Percentiles rank a stretch among this genome's conserved stretches.
phyloP scores from a whole-genome alignment of 2,329 filamentous ascomycete genomes.

The Lasiodiplodia hormozganensis region DNA sequence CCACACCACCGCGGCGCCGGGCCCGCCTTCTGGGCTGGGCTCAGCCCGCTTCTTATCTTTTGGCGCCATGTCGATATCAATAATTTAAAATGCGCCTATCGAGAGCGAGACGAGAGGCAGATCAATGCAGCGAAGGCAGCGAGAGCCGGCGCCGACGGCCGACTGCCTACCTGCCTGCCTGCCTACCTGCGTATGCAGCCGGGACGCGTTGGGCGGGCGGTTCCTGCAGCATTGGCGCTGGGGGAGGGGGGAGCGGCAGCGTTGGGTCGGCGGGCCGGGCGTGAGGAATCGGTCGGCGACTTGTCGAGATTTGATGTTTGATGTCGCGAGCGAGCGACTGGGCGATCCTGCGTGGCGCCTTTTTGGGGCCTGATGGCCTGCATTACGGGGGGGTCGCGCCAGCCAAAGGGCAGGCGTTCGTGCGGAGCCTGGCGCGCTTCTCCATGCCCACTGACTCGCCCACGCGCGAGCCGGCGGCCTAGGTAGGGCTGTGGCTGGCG shows the following conservation, averaged over 20 bases:
- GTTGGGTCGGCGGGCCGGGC: not conserved
- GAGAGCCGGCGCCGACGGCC: not conserved
- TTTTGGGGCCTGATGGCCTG: constrained; percentile 13
- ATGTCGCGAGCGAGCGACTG: constrained; percentile 25
- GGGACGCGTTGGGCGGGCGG: not conserved
- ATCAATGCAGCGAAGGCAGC: constrained; percentile 12
- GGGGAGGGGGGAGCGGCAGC: not conserved
- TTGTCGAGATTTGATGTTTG: constrained; percentile 25
- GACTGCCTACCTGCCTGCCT: not conserved
- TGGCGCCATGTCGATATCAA: constrained; percentile 26
- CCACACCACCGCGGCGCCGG: constrained; percentile 19
- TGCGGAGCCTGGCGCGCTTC: constrained; percentile 19
- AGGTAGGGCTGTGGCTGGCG: not conserved
- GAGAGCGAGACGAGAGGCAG: constrained; percentile 15
- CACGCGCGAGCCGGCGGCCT: not conserved
- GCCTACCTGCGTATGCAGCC: not conserved
- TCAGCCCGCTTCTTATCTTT: constrained; percentile 24
- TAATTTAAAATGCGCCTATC: constrained; percentile 28
- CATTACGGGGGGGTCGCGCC: constrained; percentile 9
- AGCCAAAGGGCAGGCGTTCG: constrained; percentile 7
- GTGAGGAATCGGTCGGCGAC: constrained; percentile 3
- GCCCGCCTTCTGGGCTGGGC: constrained; percentile 6
- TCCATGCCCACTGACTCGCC: constrained; percentile 25
- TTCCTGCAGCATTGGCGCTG: not conserved
- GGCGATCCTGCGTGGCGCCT: constrained; percentile 24